Conservation (phyloP, 2,329 filamentous ascomycete genomes). For the Cryphonectria nitschkei region DNA sequence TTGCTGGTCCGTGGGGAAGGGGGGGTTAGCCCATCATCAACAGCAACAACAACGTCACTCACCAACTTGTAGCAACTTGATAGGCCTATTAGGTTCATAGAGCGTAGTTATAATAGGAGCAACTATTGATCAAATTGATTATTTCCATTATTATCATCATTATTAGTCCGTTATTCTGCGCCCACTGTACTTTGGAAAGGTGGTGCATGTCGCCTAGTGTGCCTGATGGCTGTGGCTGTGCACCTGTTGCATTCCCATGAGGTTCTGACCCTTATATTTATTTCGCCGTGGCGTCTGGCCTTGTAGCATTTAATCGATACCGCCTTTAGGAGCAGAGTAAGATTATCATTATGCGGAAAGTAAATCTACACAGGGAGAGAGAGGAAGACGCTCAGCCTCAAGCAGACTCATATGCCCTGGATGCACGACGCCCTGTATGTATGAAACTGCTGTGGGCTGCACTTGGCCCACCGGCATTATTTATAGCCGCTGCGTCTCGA, state of each 20-base stretch:
- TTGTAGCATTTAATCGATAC: no score
- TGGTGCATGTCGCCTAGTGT: neutral
- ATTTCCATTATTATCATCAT: neutral
- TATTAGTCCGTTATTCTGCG: neutral
- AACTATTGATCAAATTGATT: neutral
- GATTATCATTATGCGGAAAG: neutral
- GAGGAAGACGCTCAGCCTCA: neutral
- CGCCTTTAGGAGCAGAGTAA: neutral
- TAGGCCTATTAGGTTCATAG: neutral
- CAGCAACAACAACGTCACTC: no score
- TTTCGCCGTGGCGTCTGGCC: neutral
- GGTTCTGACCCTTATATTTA: neutral
- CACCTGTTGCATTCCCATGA: neutral
- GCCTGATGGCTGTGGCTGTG: neutral
- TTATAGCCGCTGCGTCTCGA: neutral
- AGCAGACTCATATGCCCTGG: neutral
- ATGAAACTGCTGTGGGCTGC: neutral
- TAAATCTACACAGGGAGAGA: neutral
- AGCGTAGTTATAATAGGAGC: neutral
- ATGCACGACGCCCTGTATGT: neutral
- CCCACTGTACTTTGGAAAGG: neutral
- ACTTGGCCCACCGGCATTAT: neutral
- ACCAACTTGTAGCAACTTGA: neutral
- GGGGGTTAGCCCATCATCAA: neutral
- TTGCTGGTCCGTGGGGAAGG: no score